A percentile compares a stretch with the other conserved stretches of the same genome.
phyloP scores from a whole-genome alignment of 495 filamentous ascomycete species.

The Penicillium pulvis region DNA sequence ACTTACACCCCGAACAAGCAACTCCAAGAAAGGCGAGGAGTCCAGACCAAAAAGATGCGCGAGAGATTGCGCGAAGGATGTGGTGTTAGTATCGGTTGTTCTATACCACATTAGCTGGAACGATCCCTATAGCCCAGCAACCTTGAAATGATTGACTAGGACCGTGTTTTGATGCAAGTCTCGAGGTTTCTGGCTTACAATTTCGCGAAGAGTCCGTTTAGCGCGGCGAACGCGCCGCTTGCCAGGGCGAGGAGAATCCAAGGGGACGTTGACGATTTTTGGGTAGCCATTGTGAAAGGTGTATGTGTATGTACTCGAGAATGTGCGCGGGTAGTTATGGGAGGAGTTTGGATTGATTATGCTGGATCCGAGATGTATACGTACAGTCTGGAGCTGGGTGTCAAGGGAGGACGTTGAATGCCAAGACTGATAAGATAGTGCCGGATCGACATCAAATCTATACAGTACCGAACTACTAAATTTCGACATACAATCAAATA shows the following conservation, averaged over 20 bases:
- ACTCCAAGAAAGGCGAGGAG: conserved; percentile 60
- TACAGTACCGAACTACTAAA: background rate
- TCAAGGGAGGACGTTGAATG: conserved; percentile 7
- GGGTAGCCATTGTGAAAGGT: conserved; percentile 17
- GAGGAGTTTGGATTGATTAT: background rate
- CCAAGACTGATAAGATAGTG: conserved; percentile 22
- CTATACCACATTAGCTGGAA: conserved; percentile 42
- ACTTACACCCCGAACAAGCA: conserved; percentile 69
- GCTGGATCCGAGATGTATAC: background rate
- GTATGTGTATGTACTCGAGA: background rate
- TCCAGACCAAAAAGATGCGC: conserved; percentile 57
- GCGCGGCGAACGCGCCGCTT: conserved; percentile 86
- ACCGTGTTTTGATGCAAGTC: background rate
- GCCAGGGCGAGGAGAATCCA: conserved; percentile 85
- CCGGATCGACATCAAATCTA: background rate
- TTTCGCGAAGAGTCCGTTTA: conserved; percentile 97
- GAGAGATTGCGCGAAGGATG: conserved; percentile 64
- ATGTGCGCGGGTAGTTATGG: background rate
- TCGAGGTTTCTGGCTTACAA: conserved; percentile 56
- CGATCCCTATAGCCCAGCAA: background rate
- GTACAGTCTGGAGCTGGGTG: background rate
- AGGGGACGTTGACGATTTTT: conserved; percentile 24
- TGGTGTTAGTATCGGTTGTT: conserved; percentile 83
- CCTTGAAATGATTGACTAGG: too few relatives aligned
- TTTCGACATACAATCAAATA: background rate